These are phyloP conservation scores for Populus trichocarpa DNA, from an alignment of 441 rosid species.

Conservation along the genomic window DNA sequence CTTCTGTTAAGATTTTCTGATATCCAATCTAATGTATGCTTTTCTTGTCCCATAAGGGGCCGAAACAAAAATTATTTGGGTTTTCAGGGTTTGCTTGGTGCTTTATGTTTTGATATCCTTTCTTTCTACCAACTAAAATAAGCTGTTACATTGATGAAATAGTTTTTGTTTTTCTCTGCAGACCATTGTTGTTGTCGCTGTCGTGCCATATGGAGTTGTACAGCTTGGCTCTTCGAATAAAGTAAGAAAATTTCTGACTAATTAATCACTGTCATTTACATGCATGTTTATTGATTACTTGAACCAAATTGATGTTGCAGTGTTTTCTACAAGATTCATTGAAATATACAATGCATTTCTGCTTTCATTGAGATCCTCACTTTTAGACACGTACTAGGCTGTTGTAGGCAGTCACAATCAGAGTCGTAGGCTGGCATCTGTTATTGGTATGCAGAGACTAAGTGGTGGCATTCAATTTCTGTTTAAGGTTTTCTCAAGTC, in stretches of 20 bases:
- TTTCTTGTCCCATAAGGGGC: neutral
- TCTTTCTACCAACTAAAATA: neutral
- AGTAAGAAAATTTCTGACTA: conserved; percentile 46
- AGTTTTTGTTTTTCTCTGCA: neutral
- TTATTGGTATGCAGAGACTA: too few species aligned
- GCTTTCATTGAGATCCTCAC: neutral
- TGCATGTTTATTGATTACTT: neutral
- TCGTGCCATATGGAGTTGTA: conserved; percentile 74
- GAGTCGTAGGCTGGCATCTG: too few species aligned
- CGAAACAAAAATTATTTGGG: neutral
- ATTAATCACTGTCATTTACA: conserved; percentile 1
- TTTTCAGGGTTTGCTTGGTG: neutral
- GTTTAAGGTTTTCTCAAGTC: neutral
- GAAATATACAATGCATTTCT: neutral
- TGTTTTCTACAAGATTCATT: neutral
- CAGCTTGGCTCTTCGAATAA: conserved; percentile 79
- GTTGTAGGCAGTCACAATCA: too few species aligned
- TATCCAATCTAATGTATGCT: neutral
- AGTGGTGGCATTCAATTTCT: neutral
- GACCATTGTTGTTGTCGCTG: conserved; percentile 73
- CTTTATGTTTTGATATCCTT: neutral
- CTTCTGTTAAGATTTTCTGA: conserved; percentile 4
- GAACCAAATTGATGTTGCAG: conserved; percentile 7
- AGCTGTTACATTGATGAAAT: conserved; percentile 3
- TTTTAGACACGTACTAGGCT: too few species aligned